Conservation (phyloP, 805 yeast species). For the Schwanniomyces vanrijiae region DNA sequence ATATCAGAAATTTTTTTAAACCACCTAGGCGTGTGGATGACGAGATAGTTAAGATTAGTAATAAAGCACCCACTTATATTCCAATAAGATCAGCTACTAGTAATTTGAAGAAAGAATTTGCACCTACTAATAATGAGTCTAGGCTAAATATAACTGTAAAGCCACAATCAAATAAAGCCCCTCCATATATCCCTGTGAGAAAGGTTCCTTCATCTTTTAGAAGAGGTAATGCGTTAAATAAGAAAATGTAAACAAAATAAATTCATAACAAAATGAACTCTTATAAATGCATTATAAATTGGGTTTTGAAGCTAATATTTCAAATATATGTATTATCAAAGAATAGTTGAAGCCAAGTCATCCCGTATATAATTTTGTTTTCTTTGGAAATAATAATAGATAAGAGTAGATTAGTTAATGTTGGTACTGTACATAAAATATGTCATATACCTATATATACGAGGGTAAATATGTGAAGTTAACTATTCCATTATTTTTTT, state of each 20-base stretch:
- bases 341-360: too few relatives aligned
- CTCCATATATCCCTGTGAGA: slow-evolving; percentile 32
- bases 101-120: neutral
- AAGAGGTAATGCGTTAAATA: slow-evolving; percentile 2
- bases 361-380: too few relatives aligned
- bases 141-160: neutral
- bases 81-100: neutral
- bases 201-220: slow-evolving; percentile 8
- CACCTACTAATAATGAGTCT: neutral
- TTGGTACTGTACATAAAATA: too few relatives aligned
- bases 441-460: too few relatives aligned
- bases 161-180: slow-evolving; percentile 22
- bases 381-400: too few relatives aligned
- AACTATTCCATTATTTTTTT: too few relatives aligned
- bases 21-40: neutral
- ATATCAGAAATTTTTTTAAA: slow-evolving; percentile 1
- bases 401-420: too few relatives aligned
- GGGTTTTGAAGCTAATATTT: too few relatives aligned
- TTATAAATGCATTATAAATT: too few relatives aligned
- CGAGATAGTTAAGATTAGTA: neutral
- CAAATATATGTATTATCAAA: too few relatives aligned
- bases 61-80: neutral
- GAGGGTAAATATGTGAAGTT: too few relatives aligned
- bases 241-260: neutral
- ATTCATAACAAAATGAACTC: too few relatives aligned